A percentile compares a stretch with the other conserved stretches of the same genome.
These are phyloP conservation scores for Cucumis variabilis DNA, from an alignment of 331 rosid genomes.

Conservation along the genomic window DNA sequence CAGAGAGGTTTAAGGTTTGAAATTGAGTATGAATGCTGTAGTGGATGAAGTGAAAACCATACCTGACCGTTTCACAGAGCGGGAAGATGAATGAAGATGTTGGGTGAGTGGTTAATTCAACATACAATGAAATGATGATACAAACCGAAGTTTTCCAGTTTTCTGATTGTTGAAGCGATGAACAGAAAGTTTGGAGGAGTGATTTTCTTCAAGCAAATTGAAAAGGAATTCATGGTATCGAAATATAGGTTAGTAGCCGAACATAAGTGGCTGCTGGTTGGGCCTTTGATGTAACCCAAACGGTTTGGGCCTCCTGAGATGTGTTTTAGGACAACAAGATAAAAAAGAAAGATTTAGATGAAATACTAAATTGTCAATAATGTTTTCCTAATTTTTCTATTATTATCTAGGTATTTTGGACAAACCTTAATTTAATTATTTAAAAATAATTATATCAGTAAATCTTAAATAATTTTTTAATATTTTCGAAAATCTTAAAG, in stretches of 20 bases:
- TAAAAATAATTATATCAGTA: too few species aligned
- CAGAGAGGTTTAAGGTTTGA: slow-evolving; percentile 26
- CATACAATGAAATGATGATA: not conserved
- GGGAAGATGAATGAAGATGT: not conserved
- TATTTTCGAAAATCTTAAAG: too few species aligned
- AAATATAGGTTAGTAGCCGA: not conserved
- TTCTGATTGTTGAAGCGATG: not conserved
- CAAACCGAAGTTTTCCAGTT: not conserved
- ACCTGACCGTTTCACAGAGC: slow-evolving; percentile 16
- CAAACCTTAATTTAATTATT: too few species aligned
- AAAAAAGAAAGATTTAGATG: too few species aligned
- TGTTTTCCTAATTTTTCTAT: too few species aligned
- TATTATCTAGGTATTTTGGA: too few species aligned
- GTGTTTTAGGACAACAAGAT: too few species aligned
- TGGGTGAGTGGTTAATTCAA: not conserved
- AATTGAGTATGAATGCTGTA: not conserved
- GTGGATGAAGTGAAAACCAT: not conserved
- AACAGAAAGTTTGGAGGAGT: not conserved
- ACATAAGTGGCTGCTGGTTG: not conserved
- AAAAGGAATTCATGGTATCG: not conserved
- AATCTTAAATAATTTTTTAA: too few species aligned
- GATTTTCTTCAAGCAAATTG: not conserved
- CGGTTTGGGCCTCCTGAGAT: slow-evolving; percentile 3
- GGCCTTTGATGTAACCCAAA: not conserved
- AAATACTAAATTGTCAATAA: too few species aligned